phyloP scores from a whole-genome alignment of 2,329 filamentous ascomycete species.

The Aspergillus tamarii region DNA sequence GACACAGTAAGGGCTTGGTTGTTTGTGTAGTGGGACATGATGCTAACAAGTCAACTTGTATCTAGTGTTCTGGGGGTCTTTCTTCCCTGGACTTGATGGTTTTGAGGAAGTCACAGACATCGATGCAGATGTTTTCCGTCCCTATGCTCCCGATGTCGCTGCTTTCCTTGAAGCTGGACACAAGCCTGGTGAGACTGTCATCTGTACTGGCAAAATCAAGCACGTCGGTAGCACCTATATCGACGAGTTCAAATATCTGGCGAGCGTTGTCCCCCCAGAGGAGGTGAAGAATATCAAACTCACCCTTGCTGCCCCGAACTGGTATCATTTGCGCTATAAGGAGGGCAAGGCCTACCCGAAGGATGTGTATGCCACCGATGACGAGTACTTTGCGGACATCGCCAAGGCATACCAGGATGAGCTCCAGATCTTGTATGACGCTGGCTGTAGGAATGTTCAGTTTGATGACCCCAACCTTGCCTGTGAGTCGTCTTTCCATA shows the following conservation, averaged over 20 bases:
- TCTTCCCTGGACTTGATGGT: conserved; percentile 58
- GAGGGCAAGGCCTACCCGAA: conserved; percentile 60
- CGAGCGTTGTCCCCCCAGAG: conserved; percentile 61
- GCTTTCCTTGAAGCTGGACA: conserved; percentile 62
- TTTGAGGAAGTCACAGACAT: conserved; percentile 57
- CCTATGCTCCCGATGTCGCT: conserved; percentile 64
- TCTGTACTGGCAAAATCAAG: conserved; percentile 62
- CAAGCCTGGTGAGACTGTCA: conserved; percentile 60
- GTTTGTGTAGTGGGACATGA: background rate
- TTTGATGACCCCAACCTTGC: conserved; percentile 70
- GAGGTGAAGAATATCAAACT: conserved; percentile 69
- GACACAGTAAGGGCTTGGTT: conserved; percentile 40
- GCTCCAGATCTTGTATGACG: conserved; percentile 63
- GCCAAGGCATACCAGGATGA: conserved; percentile 69
- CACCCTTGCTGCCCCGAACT: conserved; percentile 68
- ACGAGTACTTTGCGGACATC: conserved; percentile 67
- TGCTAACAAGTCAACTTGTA: background rate
- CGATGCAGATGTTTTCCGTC: conserved; percentile 57
- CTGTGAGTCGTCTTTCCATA: conserved; percentile 53
- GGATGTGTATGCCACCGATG: conserved; percentile 59
- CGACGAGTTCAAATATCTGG: conserved; percentile 64
- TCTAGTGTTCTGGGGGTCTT: conserved; percentile 60
- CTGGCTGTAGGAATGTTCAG: conserved; percentile 67
- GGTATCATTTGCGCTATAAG: conserved; percentile 68
- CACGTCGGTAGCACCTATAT: conserved; percentile 60